Evolutionary conservation across 257 asterid genomes (phyloP).

Genomic region (Lavandula angustifolia): DNA sequence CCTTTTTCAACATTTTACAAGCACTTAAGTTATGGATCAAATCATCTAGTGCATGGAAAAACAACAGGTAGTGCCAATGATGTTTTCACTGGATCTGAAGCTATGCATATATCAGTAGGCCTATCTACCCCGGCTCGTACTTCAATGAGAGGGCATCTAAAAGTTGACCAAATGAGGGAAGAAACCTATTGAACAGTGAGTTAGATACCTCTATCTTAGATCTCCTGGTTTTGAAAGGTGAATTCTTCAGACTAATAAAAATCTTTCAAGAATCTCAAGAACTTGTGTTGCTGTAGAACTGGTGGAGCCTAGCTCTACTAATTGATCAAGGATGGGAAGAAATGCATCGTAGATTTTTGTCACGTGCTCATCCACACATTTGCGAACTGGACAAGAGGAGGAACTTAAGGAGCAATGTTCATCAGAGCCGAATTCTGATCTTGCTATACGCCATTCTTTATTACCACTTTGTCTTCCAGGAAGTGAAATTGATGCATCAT

Average conservation of each 20-base stretch:
- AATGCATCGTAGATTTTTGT: conserved; percentile 71
- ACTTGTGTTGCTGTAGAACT: conserved; percentile 54
- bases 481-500: conserved; percentile 62
- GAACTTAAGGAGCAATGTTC: conserved; percentile 60
- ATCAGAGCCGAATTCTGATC: conserved; percentile 81
- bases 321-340: conserved; percentile 52
- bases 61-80: conserved; percentile 82
- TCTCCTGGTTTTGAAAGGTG: conserved; percentile 82
- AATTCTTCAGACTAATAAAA: conserved; percentile 61
- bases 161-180: conserved; percentile 50
- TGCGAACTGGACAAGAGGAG: conserved; percentile 80
- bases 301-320: conserved; percentile 52
- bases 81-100: conserved; percentile 79
- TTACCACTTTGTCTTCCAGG: conserved; percentile 96
- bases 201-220: conserved; percentile 47
- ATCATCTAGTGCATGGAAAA: conserved; percentile 87
- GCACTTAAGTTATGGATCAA: conserved; percentile 50
- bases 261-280: conserved; percentile 45
- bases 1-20: conserved; percentile 48
- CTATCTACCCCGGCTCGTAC: conserved; percentile 50
- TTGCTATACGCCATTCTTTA: conserved; percentile 77
- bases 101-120: conserved; percentile 52
- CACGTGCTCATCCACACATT: conserved; percentile 82
- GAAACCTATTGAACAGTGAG: conserved; percentile 34
- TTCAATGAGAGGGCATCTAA: conserved; percentile 79